phyloP scores from a whole-genome alignment of 305 asterid species.

The Salvia sclarea region DNA sequence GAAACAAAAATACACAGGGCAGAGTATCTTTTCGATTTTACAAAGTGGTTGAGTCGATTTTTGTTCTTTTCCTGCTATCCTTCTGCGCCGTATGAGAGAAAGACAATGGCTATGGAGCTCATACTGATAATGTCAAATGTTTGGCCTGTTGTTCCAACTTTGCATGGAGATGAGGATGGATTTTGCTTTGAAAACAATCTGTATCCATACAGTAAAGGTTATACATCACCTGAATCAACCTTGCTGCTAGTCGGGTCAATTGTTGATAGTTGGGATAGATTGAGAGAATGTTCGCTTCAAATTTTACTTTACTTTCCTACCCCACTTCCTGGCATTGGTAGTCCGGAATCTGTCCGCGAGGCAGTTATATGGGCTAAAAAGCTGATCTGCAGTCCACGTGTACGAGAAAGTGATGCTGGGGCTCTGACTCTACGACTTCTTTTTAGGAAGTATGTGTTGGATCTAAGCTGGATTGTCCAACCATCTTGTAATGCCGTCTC shows the following conservation, averaged over 20 bases:
- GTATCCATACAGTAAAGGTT: slow-evolving; percentile 66
- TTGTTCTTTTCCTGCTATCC: slow-evolving; percentile 94
- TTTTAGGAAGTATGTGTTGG: slow-evolving; percentile 85
- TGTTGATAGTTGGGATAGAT: slow-evolving; percentile 95
- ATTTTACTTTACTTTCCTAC: slow-evolving; percentile 82
- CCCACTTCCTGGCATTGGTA: slow-evolving; percentile 82
- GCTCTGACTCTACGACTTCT: slow-evolving; percentile 86
- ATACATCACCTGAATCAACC: slow-evolving; percentile 69
- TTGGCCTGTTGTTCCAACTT: slow-evolving; percentile 65
- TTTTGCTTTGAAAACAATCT: slow-evolving; percentile 49
- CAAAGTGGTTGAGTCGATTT: slow-evolving; percentile 86
- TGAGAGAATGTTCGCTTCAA: slow-evolving; percentile 76
- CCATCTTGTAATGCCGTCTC: slow-evolving; percentile 57
- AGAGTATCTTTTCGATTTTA: slow-evolving; percentile 65
- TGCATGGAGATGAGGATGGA: slow-evolving; percentile 42
- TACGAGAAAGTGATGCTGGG: slow-evolving; percentile 98
- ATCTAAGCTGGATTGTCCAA: slow-evolving; percentile 69
- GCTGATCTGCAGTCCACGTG: slow-evolving; percentile 93
- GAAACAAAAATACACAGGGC: slow-evolving; percentile 53
- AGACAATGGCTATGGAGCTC: slow-evolving; percentile 95
- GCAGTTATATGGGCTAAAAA: slow-evolving; percentile 89
- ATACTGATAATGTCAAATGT: slow-evolving; percentile 68
- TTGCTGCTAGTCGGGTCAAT: slow-evolving; percentile 88
- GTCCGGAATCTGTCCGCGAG: slow-evolving; percentile 55
- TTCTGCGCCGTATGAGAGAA: slow-evolving; percentile 98